Evolutionary conservation across 345 rosid genomes (phyloP).

Genomic region (Syzygium grande): DNA sequence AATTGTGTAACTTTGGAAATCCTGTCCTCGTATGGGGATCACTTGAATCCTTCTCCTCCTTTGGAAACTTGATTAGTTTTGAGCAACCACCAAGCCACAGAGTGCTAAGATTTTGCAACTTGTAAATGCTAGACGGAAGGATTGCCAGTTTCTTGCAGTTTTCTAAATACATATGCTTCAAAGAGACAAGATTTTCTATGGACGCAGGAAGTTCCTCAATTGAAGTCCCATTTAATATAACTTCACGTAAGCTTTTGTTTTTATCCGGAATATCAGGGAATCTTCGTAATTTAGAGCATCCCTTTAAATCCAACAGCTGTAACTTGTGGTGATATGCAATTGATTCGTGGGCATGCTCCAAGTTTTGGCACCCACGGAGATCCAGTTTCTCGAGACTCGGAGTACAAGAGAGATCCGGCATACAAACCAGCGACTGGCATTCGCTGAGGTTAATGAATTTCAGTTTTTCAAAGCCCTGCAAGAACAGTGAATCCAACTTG

Average conservation of each 20-base stretch:
- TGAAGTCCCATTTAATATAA: not conserved
- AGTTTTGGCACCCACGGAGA: not conserved
- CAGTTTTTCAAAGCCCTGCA: not conserved
- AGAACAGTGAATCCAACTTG: not conserved
- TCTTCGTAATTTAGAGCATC: not conserved
- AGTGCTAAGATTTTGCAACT: too few species aligned
- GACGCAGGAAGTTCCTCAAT: too few species aligned
- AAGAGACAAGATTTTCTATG: too few species aligned
- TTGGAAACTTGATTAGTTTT: too few species aligned
- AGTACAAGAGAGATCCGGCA: not conserved
- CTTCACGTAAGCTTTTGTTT: not conserved
- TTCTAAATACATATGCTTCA: too few species aligned
- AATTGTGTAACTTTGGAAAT: too few species aligned
- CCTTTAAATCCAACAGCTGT: not conserved
- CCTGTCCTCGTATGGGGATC: too few species aligned
- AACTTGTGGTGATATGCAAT: not conserved
- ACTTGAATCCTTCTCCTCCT: too few species aligned
- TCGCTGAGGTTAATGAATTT: not conserved
- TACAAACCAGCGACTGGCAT: not conserved
- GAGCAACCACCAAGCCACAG: too few species aligned
- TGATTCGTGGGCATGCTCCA: not conserved
- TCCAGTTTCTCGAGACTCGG: not conserved
- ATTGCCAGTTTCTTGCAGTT: too few species aligned
- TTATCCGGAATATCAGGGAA: not conserved
- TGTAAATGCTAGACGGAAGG: too few species aligned